Conservation (phyloP, 2,329 filamentous ascomycete species). For the Ceratocystis alfenasii region DNA sequence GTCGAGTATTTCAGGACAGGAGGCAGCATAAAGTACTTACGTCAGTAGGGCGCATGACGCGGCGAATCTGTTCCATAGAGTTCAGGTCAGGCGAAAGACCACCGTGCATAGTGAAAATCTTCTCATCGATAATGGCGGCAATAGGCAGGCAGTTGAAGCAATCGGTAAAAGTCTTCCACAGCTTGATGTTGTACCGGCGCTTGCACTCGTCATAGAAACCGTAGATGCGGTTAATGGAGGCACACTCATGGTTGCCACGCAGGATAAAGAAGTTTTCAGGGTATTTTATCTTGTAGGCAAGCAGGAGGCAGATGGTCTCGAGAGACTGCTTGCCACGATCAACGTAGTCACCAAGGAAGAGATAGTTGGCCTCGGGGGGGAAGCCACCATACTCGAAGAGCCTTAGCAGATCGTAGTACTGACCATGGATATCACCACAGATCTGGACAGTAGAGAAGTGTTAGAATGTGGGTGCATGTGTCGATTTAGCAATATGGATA, state of each 20-base stretch:
- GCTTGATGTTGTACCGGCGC: constrained; percentile 96
- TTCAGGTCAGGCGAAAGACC: constrained; percentile 93
- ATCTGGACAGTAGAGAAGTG: constrained; percentile 48
- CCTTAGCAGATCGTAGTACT: constrained; percentile 96
- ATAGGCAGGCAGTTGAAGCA: constrained; percentile 99
- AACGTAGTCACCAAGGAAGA: constrained; percentile 98
- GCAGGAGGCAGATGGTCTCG: constrained; percentile 91
- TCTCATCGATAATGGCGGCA: constrained; percentile 97
- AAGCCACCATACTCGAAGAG: constrained; percentile 98
- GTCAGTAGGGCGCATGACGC: constrained; percentile 97
- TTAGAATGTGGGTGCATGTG: constrained; percentile 16
- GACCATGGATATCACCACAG: constrained; percentile 96
- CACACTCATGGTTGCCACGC: constrained; percentile 97
- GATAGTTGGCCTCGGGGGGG: constrained; percentile 96
- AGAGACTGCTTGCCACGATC: constrained; percentile 98
- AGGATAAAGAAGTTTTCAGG: constrained; percentile 99
- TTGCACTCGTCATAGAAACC: constrained; percentile 99
- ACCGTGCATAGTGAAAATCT: constrained; percentile 99
- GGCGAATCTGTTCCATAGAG: constrained; percentile 99
- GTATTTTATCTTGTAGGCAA: constrained; percentile 99
- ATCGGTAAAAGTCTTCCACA: constrained; percentile 99
- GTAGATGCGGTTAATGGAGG: constrained; percentile 97
- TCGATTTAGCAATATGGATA: background rate
- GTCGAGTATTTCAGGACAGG: background rate
- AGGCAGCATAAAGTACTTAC: constrained; percentile 47